Conservation (phyloP, 345 rosid genomes). For the Melaleuca quinquenervia region DNA sequence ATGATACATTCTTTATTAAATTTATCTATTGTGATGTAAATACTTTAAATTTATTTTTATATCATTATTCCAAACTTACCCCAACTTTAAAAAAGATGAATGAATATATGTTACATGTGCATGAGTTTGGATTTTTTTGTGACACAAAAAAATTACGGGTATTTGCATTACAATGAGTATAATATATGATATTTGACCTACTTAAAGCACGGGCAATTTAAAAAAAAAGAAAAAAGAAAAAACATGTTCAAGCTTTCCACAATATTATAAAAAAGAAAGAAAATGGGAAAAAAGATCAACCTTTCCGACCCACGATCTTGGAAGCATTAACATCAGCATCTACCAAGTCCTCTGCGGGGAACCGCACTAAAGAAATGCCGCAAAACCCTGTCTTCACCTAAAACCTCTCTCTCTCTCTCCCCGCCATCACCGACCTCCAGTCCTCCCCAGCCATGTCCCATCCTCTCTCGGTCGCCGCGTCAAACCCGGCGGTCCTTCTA, state of each 20-base stretch:
- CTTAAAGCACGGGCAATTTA: too few species aligned
- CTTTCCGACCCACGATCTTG: neutral
- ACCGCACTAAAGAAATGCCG: neutral
- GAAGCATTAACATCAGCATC: neutral
- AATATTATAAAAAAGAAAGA: neutral
- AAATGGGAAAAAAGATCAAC: neutral
- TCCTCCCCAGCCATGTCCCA: neutral
- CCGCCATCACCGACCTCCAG: neutral
- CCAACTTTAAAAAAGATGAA: too few species aligned
- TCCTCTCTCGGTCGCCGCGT: neutral
- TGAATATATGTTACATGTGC: too few species aligned
- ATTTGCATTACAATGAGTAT: too few species aligned
- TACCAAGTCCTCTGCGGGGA: too few species aligned
- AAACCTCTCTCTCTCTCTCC: neutral
- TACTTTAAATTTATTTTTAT: too few species aligned
- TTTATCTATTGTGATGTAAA: too few species aligned
- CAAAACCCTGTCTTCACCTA: neutral
- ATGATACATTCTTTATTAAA: too few species aligned
- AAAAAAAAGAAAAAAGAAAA: neutral
- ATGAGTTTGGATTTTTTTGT: too few species aligned
- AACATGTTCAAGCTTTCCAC: neutral
- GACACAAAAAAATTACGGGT: too few species aligned
- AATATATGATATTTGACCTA: too few species aligned
- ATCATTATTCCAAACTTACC: too few species aligned
- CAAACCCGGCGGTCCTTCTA: neutral